Conservation (phyloP, 371 early-diverging fungal genomes). For the Mortierella sp. region DNA sequence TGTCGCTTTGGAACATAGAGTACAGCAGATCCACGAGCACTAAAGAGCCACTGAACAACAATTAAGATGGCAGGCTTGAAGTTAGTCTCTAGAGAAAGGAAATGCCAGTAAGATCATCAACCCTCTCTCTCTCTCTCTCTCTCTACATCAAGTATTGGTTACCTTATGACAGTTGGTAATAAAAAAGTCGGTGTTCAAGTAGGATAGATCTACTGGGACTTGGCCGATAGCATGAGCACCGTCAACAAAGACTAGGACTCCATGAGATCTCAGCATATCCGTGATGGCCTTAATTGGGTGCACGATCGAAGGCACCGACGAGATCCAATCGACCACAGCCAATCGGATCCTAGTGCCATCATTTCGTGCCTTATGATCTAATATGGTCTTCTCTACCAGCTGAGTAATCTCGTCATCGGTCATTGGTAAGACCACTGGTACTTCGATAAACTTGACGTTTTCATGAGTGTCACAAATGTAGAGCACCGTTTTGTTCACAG, state of each 20-base stretch:
- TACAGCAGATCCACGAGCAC: constrained; percentile 67
- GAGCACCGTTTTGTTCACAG: constrained; percentile 53
- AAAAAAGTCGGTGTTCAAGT: constrained; percentile 72
- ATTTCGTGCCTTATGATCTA: constrained; percentile 52
- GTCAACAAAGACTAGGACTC: constrained; percentile 71
- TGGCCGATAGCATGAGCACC: constrained; percentile 82
- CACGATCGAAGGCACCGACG: constrained; percentile 60
- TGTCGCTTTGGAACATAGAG: constrained; percentile 65
- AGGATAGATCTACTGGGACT: constrained; percentile 66
- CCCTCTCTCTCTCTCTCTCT: not conserved
- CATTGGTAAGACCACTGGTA: constrained; percentile 43
- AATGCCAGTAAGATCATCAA: not conserved
- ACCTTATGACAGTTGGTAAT: constrained; percentile 72
- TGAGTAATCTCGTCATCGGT: constrained; percentile 51
- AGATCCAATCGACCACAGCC: constrained; percentile 68
- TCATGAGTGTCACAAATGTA: constrained; percentile 52
- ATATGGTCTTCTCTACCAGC: constrained; percentile 47
- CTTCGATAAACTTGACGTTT: constrained; percentile 40
- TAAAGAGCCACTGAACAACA: constrained; percentile 69
- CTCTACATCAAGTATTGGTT: not conserved
- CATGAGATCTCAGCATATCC: constrained; percentile 57
- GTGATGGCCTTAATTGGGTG: constrained; percentile 70
- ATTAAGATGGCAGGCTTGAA: not conserved
- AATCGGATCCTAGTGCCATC: constrained; percentile 56
- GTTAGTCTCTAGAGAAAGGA: not conserved